These are phyloP conservation scores for Lactarius tabidus DNA, from an alignment of 768 basidiomycete species.

Conservation along the genomic window DNA sequence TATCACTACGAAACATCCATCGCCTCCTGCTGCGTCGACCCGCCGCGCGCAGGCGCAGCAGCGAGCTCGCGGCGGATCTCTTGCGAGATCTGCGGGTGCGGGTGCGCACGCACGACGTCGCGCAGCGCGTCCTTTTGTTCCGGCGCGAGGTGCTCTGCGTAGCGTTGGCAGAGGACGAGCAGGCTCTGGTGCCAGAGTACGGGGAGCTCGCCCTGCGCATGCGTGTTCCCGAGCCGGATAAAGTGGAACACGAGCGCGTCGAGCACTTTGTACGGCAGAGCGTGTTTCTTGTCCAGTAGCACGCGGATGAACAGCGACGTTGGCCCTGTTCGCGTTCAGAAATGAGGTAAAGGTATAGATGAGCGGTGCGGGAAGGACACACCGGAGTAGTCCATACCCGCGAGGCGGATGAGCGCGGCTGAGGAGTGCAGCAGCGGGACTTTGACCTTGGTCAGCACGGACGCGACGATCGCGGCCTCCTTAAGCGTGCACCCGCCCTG, in stretches of 20 bases:
- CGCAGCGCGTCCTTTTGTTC: constrained; percentile 98
- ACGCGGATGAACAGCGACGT: constrained; percentile 97
- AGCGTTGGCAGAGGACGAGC: constrained; percentile 90
- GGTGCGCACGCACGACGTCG: constrained; percentile 82
- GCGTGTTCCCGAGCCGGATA: constrained; percentile 89
- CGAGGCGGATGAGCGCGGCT: constrained; percentile 87
- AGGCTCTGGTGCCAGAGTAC: constrained; percentile 98
- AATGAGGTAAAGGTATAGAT: background rate
- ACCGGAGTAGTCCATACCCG: constrained; percentile 97
- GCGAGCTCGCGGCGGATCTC: constrained; percentile 91
- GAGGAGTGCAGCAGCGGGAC: constrained; percentile 97
- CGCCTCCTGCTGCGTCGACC: constrained; percentile 51
- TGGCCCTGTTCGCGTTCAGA: constrained; percentile 47
- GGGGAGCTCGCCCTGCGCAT: constrained; percentile 84
- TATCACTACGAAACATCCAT: constrained; percentile 41
- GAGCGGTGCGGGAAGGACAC: constrained; percentile 17
- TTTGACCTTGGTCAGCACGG: constrained; percentile 84
- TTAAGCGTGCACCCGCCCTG: constrained; percentile 84
- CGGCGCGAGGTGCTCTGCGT: constrained; percentile 88
- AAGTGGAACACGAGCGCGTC: constrained; percentile 98
- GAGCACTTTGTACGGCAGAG: constrained; percentile 95
- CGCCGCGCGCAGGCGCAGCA: constrained; percentile 82
- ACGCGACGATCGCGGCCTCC: constrained; percentile 92
- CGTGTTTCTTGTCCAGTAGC: constrained; percentile 95
- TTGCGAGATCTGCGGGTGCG: constrained; percentile 81